Base-by-base conservation (phyloP, 805 yeast genomes). In the Debaryomyces castellii region DNA sequence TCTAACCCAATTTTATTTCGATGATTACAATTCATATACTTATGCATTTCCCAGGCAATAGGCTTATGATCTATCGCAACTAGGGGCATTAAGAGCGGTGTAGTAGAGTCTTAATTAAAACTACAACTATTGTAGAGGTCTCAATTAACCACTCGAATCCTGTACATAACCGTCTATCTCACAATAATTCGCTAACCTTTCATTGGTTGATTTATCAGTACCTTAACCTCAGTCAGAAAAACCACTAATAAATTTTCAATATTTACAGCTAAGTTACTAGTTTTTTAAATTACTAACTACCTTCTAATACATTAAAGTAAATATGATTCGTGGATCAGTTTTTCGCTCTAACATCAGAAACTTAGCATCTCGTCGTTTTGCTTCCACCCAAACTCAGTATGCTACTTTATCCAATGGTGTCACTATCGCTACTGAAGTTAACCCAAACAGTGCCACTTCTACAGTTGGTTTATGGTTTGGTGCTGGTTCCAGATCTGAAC, bases 401-500 rank as follows among this genome's bases (percentile, higher is more conserved):
- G 83, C 95, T 55, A 81, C 86, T 49, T 73, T 87, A 57, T 69
- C 83, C 53, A 87, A 84, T 64, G 95, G 95, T 55, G 69, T 86
- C 50, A 80, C 87, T 49, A 78, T 87, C 53, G 89, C 89, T 51
- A 74, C 89, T 41, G 87, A 84, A 67, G 56, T 77, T 54, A 77
- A 82, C 69, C 77, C 85, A 35, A 57, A 67, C 45, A 79, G 81
- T 48, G 63, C 74, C 47, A 62, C 83, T 32, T 73, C 88, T 40
- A 75, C 89, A 30, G 74, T 85, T 54, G 92, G 94, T 67, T 67
- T 85, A 47, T 87, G 77, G 65, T 72, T 76, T 62, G 86, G 85
- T 54, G 87, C 90, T 42, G 96, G 96, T 65, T 82, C 92, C 41
- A 75, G 90, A 64, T 67, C 86, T 44, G 96, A 87, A 68, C 86